Evolutionary conservation across 192 early-diverging fungal species (phyloP).

Genomic region (Backusella tuberculispora): DNA sequence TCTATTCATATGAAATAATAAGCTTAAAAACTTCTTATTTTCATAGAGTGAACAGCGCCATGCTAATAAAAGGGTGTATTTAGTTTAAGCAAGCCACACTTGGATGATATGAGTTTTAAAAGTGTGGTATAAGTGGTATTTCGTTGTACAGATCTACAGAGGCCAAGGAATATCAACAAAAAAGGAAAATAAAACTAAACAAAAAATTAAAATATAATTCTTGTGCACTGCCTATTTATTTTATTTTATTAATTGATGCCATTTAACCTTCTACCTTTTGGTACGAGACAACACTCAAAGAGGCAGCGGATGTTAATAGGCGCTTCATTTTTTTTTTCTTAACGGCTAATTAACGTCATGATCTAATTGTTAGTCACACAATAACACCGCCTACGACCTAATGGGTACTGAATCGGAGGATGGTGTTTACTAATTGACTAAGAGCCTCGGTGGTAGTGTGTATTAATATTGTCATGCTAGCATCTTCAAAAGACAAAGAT

Average conservation of each 20-base stretch:
- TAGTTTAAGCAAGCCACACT: conserved; percentile 1
- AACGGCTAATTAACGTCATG: neutral
- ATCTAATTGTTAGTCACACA: neutral
- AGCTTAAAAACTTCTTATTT: too few relatives aligned
- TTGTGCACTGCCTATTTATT: neutral
- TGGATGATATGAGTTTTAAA: neutral
- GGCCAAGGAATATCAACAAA: neutral
- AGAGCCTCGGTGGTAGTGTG: too few relatives aligned
- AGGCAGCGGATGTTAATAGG: neutral
- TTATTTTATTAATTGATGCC: neutral
- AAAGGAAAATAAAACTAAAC: conserved; percentile 8
- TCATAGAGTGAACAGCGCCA: too few relatives aligned
- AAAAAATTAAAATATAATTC: neutral
- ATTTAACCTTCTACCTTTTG: neutral
- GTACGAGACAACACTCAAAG: neutral
- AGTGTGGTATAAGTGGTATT: neutral
- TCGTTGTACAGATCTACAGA: conserved; percentile 7
- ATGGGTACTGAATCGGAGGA: too few relatives aligned
- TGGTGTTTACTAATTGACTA: too few relatives aligned
- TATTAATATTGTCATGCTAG: too few relatives aligned
- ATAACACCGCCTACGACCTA: neutral
- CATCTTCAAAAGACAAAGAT: too few relatives aligned
- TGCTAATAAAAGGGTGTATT: neutral
- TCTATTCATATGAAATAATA: too few relatives aligned
- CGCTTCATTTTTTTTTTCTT: conserved; percentile 4